Percentiles rank a stretch among this genome's conserved stretches.
phyloP scores from a whole-genome alignment of 2,329 filamentous ascomycete genomes.

The Macrophomina tecta region DNA sequence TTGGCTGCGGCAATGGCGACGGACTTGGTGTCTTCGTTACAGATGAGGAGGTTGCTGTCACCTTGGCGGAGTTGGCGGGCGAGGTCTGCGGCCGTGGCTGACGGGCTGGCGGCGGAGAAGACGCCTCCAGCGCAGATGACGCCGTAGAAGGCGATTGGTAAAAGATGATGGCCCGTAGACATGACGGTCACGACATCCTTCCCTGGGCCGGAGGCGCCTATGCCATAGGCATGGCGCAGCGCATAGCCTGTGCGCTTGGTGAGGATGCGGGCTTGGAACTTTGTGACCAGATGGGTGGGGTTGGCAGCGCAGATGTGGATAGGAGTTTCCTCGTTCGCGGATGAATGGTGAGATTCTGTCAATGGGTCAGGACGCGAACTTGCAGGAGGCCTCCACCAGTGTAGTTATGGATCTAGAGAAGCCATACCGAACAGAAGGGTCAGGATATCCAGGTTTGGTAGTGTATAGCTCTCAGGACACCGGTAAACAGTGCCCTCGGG shows the following conservation, averaged over 20 bases:
- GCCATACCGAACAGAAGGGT: slow-evolving; percentile 50
- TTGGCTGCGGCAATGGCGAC: slow-evolving; percentile 58
- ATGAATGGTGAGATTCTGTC: slow-evolving; percentile 39
- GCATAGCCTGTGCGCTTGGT: slow-evolving; percentile 62
- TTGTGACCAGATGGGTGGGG: slow-evolving; percentile 61
- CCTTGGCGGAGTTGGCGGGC: slow-evolving; percentile 55
- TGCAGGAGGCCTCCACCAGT: background rate
- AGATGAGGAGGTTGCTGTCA: slow-evolving; percentile 50
- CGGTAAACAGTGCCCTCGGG: slow-evolving; percentile 40
- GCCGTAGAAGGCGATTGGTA: slow-evolving; percentile 61
- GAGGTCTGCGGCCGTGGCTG: slow-evolving; percentile 59
- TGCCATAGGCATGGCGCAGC: slow-evolving; percentile 59
- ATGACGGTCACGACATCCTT: slow-evolving; percentile 61
- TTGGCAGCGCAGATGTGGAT: slow-evolving; percentile 65
- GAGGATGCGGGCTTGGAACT: slow-evolving; percentile 55
- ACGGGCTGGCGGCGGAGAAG: slow-evolving; percentile 61
- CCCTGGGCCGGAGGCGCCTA: slow-evolving; percentile 57
- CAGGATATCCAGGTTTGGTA: slow-evolving; percentile 49
- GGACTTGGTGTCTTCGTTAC: slow-evolving; percentile 57
- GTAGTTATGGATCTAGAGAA: too few species aligned
- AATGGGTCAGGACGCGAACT: slow-evolving; percentile 19
- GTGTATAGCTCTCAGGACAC: slow-evolving; percentile 39
- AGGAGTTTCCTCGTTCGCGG: slow-evolving; percentile 55
- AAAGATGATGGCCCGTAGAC: slow-evolving; percentile 62
- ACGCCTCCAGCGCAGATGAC: slow-evolving; percentile 66